Conservation (phyloP, 2,329 filamentous ascomycete species). For the Uncinocarpus reesii region DNA sequence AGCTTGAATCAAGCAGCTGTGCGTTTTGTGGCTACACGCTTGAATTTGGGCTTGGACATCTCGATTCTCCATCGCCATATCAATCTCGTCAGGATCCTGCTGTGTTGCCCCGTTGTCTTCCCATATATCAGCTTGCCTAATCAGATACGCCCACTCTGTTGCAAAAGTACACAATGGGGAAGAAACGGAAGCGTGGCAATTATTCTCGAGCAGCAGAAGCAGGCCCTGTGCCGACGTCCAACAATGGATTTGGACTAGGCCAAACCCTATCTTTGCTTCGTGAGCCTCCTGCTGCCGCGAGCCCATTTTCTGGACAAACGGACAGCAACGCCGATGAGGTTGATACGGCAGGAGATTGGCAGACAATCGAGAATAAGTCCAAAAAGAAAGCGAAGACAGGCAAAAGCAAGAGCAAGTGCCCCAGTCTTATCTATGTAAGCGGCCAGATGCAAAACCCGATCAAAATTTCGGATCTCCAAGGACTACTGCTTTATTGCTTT, state of each 20-base stretch:
- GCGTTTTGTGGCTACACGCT: too few species aligned
- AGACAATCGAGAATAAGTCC: constrained; percentile 16
- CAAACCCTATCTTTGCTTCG: constrained; percentile 27
- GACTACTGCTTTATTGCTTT: constrained; percentile 50
- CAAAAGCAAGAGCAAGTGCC: constrained; percentile 41
- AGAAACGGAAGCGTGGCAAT: constrained; percentile 14
- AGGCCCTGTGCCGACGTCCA: not conserved
- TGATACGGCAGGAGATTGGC: constrained; percentile 5
- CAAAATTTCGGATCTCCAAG: constrained; percentile 49
- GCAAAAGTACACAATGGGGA: constrained; percentile 8
- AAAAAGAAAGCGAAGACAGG: constrained; percentile 30
- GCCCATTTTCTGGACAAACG: not conserved
- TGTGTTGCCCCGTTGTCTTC: not conserved
- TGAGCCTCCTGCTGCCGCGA: constrained; percentile 15
- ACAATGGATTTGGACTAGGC: constrained; percentile 24
- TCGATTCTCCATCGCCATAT: too few species aligned
- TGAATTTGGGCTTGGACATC: too few species aligned
- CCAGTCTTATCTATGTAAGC: constrained; percentile 44
- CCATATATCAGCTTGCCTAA: not conserved
- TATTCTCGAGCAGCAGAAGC: not conserved
- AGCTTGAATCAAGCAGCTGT: too few species aligned
- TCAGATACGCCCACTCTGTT: not conserved
- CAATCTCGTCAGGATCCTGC: too few species aligned
- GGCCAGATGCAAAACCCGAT: constrained; percentile 47
- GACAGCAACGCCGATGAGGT: not conserved